These are phyloP conservation scores for Fraxinus angustifolia DNA, from an alignment of 305 asterid species.

Conservation along the genomic window DNA sequence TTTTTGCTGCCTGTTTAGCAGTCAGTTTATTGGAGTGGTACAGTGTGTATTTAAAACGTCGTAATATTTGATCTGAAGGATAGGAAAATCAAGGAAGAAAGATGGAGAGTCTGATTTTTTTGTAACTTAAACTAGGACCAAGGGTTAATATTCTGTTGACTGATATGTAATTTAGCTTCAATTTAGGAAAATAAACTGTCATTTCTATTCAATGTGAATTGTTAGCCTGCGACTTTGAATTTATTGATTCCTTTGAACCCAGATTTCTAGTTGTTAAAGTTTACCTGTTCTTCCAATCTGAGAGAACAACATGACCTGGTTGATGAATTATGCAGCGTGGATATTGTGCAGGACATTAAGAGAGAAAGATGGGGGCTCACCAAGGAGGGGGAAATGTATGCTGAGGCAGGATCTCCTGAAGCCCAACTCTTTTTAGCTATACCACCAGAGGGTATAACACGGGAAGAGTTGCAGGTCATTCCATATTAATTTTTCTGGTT, in stretches of 20 bases:
- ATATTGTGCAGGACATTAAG: conserved; percentile 63
- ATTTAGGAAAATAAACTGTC: background rate
- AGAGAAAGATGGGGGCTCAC: conserved; percentile 76
- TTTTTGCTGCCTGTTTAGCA: background rate
- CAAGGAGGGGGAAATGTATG: conserved; percentile 66
- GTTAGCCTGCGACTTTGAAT: background rate
- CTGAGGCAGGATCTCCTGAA: conserved; percentile 81
- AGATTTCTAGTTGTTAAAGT: background rate
- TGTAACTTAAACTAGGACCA: background rate
- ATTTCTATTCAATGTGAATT: conserved; percentile 9
- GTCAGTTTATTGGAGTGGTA: background rate
- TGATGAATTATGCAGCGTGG: conserved; percentile 9
- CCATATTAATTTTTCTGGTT: background rate
- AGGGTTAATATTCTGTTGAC: background rate
- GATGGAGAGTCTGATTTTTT: background rate
- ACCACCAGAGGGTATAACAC: conserved; percentile 65
- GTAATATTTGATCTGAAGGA: background rate
- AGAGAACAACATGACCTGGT: conserved; percentile 11
- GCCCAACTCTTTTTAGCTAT: conserved; percentile 62
- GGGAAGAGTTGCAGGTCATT: conserved; percentile 68
- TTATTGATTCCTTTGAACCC: background rate
- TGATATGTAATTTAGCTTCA: background rate
- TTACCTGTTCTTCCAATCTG: background rate
- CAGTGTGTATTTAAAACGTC: background rate
- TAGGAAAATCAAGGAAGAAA: background rate